A percentile compares a stretch with the other conserved stretches of the same genome.
Evolutionary conservation across 2,329 filamentous ascomycete species (phyloP).

Genomic region (Pyricularia pennisetigena): DNA sequence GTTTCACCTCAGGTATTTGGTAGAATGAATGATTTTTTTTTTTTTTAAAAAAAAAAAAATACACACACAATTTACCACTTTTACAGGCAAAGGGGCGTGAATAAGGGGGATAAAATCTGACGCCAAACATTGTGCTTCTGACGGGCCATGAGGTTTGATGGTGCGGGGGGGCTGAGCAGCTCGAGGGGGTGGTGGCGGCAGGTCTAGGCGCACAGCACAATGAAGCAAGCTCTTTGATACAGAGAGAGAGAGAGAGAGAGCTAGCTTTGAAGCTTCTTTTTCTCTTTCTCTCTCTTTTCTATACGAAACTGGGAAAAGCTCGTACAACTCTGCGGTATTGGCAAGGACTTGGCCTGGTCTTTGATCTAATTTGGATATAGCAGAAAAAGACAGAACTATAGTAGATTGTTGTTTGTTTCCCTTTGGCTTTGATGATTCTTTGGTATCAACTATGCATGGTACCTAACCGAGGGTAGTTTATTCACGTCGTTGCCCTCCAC

Average conservation of each 20-base stretch:
- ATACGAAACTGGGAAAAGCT: neutral
- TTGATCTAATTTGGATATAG: neutral
- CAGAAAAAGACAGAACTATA: neutral
- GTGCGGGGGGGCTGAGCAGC: neutral
- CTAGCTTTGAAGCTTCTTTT: neutral
- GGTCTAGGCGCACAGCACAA: neutral
- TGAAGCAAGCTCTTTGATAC: neutral
- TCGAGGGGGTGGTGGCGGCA: neutral
- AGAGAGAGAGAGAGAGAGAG: too few relatives aligned
- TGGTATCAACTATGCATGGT: too few relatives aligned
- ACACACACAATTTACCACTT: neutral
- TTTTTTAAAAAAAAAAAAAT: too few relatives aligned
- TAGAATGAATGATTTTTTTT: too few relatives aligned
- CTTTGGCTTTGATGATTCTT: too few relatives aligned
- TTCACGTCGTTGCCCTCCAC: too few relatives aligned
- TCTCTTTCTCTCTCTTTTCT: neutral
- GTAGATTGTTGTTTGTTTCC: too few relatives aligned
- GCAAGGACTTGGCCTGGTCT: neutral
- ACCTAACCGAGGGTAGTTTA: too few relatives aligned
- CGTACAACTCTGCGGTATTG: neutral
- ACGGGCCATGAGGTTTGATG: neutral
- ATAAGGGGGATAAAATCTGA: neutral
- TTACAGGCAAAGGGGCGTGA: neutral
- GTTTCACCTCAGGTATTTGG: too few relatives aligned
- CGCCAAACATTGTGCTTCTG: neutral